Conservation (phyloP, 306 rosid genomes). For the Trifolium repens region DNA sequence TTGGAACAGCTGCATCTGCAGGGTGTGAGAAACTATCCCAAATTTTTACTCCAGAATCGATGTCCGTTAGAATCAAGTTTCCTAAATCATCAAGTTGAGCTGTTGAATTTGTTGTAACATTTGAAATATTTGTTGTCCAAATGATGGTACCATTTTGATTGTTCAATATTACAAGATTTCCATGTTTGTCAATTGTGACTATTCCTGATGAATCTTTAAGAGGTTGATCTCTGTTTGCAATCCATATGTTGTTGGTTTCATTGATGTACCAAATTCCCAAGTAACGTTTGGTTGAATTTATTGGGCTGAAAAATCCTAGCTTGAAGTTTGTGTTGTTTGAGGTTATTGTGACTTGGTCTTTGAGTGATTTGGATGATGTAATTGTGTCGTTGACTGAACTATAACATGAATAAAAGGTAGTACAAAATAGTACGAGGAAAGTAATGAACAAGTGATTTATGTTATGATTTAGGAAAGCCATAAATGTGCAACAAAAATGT, state of each 20-base stretch:
- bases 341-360: constrained; percentile 23
- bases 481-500: constrained; percentile 17
- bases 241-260: constrained; percentile 36
- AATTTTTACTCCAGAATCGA: background rate
- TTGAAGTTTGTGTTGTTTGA: constrained; percentile 42
- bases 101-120: background rate
- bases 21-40: constrained; percentile 50
- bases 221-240: constrained; percentile 48
- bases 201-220: constrained; percentile 41
- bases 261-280: constrained; percentile 39
- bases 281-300: constrained; percentile 38
- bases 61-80: constrained; percentile 34
- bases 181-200: constrained; percentile 27
- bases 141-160: constrained; percentile 5
- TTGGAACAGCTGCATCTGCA: constrained; percentile 25
- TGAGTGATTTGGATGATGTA: constrained; percentile 29
- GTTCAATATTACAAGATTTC: constrained; percentile 44
- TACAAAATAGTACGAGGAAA: constrained; percentile 9
- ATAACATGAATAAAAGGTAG: constrained; percentile 2
- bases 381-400: constrained; percentile 32
- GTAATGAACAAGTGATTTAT: background rate
- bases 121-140: constrained; percentile 51
- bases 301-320: constrained; percentile 40
- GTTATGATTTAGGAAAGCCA: constrained; percentile 34
- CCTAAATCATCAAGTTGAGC: constrained; percentile 39